A percentile compares a stretch with the other conserved stretches of the same genome.
Evolutionary conservation across 1,284 basidiomycete genomes (phyloP).

Genomic region (Sanghuangporus baumii): DNA sequence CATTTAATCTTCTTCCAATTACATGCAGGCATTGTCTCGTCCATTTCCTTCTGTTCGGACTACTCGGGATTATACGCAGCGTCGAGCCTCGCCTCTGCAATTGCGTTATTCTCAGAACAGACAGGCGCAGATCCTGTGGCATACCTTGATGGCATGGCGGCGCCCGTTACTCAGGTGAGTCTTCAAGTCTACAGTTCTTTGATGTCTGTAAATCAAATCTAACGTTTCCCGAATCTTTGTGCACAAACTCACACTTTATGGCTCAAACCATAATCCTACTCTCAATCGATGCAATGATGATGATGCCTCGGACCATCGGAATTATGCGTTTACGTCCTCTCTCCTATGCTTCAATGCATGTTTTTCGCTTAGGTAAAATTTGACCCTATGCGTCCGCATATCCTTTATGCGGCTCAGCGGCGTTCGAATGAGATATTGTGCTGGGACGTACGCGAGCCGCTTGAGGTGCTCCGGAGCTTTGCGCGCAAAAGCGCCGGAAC

Average conservation of each 20-base stretch:
- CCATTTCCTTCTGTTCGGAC: conserved; percentile 71
- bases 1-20: not conserved
- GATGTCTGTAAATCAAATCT: not conserved
- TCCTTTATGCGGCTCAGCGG: conserved; percentile 77
- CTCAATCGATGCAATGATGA: not conserved
- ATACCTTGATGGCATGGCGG: conserved; percentile 55
- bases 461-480: conserved; percentile 41
- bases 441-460: conserved; percentile 72
- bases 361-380: conserved; percentile 58
- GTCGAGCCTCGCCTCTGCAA: conserved; percentile 49
- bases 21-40: conserved; percentile 71
- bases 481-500: conserved; percentile 34
- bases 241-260: not conserved
- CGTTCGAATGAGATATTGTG: conserved; percentile 58
- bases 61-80: conserved; percentile 72
- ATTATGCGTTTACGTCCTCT: not conserved
- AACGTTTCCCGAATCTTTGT: not conserved
- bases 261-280: not conserved
- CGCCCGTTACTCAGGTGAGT: conserved; percentile 69
- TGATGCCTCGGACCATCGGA: not conserved
- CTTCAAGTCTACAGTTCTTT: not conserved
- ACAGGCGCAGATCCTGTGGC: conserved; percentile 48
- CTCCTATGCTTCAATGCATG: not conserved
- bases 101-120: conserved; percentile 71
- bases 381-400: conserved; percentile 64